Evolutionary conservation across 2,329 filamentous ascomycete species (phyloP), one percentile per base, ranked within the genome.

Genomic region (Nemania sp.): DNA sequence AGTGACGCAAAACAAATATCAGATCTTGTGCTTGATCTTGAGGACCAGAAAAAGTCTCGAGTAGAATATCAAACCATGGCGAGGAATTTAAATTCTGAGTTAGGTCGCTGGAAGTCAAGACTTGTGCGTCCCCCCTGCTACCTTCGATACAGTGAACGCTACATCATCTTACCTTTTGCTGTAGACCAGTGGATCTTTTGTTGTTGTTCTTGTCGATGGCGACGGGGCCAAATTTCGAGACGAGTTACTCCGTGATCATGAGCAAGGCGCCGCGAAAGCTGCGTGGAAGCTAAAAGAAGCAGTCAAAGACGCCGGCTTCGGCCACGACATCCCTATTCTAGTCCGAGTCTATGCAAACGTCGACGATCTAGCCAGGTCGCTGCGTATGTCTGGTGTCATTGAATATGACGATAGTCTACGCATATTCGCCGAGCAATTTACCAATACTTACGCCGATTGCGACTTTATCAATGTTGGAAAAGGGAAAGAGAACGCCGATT

Each of bases 401-500:
- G 67, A 72, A 18, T 62, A 58, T 53, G 72, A 73, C 17, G 73
- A 74, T 2, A 68, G 69, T 15, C 71, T 74, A 66, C 70, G 65
- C 20, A n/a, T 67, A 12, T 74, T 74, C 65, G 72, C 71, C 6
- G 72, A 74, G 48, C 67, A 70, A 39, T 73, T 74, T 66, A 74
- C 72, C 56, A 74, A 74, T 65, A 72, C 67, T 52, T 65, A 72
- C 32, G 70, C 71, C 17, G 72, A 74, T 55, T 72, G 72, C 62
- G 73, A 74, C 59, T 74, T 74, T 63, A 68, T 74, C 65, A 74
- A 74, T 43, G 73, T 74, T 21, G 73, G 73, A 40, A 71, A 72
- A 59, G 73, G 73, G 56, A 74, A 74, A 60, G 73, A 74, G 65
- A 74, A 74, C 42, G 66, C 71, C 1, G 73, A 74, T 60, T 71